Evolutionary conservation across 352 stramenopile species (phyloP), one percentile per base, ranked within the genome.

Genomic region (Globisporangium carolinianum): DNA sequence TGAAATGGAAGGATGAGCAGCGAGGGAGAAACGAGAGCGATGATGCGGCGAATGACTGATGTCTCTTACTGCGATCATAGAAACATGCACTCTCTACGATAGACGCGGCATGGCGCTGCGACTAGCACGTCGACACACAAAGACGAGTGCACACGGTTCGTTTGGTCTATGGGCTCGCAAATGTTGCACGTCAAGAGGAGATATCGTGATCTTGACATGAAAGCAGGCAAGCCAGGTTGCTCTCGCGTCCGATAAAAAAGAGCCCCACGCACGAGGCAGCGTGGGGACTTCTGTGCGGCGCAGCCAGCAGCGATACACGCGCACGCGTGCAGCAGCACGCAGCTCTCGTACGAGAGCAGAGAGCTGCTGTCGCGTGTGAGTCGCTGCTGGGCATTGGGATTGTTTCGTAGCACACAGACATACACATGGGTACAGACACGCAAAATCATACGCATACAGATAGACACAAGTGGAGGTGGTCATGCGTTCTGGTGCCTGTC

Each of bases 151-250:
- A 41, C 8, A 6, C 18, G 8, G 42, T 32, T 24, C 0, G 10
- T 45, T 32, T 5, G 9, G 17, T 24, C 49, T 63, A 49, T 63
- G 15, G 57, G 57, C 57, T 63, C 57, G 39, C 57, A 63, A 63
- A 54, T 63, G 57, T 63, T 63, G 57, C 57, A 63, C 45, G 57
- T 57, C 57, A 58, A 58, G 55, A 63, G 51, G 57, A 57, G 57
- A 58, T 18, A 60, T 49, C 55, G 45, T 60, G 57, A 51, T 63
- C 49, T 58, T 54, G 51, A 57, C 57, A 63, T 63, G 57, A 63
- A 63, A 63, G 57, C 57, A 63, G 57, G 57, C 57, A 63, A 63
- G 57, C 53, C 57, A 53, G 51, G 12, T 58, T 18, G 43, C 49
- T 63, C 8, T 63, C 18, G 57, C 57, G 39, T 47, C 50, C 57